Evolutionary conservation across 108 stramenopile species (phyloP).

Genomic region (Skeletonema potamos): DNA sequence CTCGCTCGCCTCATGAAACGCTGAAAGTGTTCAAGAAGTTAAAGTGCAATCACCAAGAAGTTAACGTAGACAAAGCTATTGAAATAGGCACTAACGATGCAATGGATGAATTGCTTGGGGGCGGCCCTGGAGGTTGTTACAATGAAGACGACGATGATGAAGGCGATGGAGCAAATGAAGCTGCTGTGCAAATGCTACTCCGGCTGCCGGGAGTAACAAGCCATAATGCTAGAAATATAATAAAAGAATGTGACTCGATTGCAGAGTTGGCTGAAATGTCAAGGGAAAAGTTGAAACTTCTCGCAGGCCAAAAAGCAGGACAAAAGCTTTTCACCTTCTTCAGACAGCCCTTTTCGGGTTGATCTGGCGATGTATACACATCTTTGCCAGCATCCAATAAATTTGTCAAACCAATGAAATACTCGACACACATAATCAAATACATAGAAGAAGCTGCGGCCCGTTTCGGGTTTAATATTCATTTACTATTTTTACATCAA

Average conservation of each 20-base stretch:
- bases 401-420: too few relatives aligned
- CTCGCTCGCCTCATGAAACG: constrained; percentile 91
- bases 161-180: constrained; percentile 78
- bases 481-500: neutral
- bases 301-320: constrained; percentile 83
- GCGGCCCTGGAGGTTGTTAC: constrained; percentile 33
- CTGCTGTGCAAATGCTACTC: constrained; percentile 86
- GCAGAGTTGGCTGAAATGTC: constrained; percentile 78
- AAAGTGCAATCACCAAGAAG: constrained; percentile 83
- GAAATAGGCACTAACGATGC: constrained; percentile 82
- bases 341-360: constrained; percentile 46
- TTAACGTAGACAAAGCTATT: constrained; percentile 82
- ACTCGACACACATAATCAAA: too few relatives aligned
- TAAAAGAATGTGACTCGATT: constrained; percentile 82
- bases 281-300: constrained; percentile 68
- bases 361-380: too few relatives aligned
- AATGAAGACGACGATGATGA: constrained; percentile 66
- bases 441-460: too few relatives aligned
- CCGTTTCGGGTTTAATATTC: too few relatives aligned
- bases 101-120: constrained; percentile 62
- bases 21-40: constrained; percentile 87
- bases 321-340: constrained; percentile 91
- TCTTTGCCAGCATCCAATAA: too few relatives aligned
- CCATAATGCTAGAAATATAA: constrained; percentile 80
- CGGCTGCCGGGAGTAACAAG: constrained; percentile 89